phyloP scores from a whole-genome alignment of 768 basidiomycete species.

The Epithele typhae region DNA sequence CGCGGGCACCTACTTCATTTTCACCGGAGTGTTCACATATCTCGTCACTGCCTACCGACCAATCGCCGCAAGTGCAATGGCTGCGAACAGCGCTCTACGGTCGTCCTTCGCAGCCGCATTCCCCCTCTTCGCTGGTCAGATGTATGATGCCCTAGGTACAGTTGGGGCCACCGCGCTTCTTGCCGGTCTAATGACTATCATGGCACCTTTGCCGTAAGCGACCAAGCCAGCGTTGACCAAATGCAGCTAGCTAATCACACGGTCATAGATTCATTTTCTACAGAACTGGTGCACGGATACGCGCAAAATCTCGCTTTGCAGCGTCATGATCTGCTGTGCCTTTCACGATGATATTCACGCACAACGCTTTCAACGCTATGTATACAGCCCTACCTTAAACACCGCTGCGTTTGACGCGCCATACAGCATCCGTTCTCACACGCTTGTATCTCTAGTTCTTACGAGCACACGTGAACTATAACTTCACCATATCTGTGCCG shows the following conservation, averaged over 20 bases:
- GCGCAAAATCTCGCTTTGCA: conserved; percentile 42
- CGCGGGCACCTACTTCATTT: conserved; percentile 57
- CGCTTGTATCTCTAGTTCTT: too few species aligned
- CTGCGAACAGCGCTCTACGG: conserved; percentile 57
- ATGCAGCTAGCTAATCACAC: not conserved
- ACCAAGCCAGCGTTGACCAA: not conserved
- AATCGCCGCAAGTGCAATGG: conserved; percentile 56
- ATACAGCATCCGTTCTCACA: too few species aligned
- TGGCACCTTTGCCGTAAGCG: conserved; percentile 60
- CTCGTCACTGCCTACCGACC: conserved; percentile 48
- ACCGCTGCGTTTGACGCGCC: too few species aligned
- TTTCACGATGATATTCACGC: too few species aligned
- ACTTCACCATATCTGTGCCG: too few species aligned
- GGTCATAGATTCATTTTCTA: conserved; percentile 43
- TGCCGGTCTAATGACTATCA: conserved; percentile 56
- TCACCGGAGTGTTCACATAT: conserved; percentile 64
- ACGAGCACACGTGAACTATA: too few species aligned
- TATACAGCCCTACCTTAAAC: too few species aligned
- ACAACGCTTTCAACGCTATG: too few species aligned
- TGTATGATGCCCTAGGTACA: conserved; percentile 54
- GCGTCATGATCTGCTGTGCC: too few species aligned
- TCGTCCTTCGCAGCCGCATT: conserved; percentile 46
- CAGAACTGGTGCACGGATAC: conserved; percentile 39
- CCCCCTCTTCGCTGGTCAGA: conserved; percentile 47
- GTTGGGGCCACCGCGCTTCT: conserved; percentile 72